These are phyloP conservation scores for Ensete ventricosum DNA, from an alignment of 176 grass and related monocot genomes.

Conservation along the genomic window DNA sequence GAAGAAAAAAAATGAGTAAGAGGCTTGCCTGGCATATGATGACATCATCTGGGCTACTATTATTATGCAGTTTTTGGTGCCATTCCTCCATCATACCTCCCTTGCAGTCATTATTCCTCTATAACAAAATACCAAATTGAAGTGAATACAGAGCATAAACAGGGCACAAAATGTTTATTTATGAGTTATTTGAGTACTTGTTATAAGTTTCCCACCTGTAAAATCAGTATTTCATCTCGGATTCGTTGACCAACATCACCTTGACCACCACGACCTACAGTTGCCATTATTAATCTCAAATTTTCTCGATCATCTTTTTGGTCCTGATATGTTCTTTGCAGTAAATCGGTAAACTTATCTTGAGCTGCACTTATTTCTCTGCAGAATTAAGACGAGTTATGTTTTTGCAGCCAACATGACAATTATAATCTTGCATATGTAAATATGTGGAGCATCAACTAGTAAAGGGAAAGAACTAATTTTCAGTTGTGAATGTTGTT, in stretches of 20 bases:
- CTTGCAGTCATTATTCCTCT: constrained; percentile 24
- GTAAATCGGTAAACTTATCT: constrained; percentile 10
- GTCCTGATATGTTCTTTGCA: constrained; percentile 9
- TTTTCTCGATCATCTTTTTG: constrained; percentile 1
- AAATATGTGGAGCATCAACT: neutral
- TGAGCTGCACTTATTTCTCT: constrained; percentile 19
- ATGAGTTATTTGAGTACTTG: neutral
- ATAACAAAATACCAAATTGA: neutral
- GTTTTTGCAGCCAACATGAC: neutral
- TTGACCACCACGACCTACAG: constrained; percentile 11
- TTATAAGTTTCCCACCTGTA: neutral
- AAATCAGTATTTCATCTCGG: constrained; percentile 18
- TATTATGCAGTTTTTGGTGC: constrained; percentile 25
- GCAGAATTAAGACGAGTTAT: neutral
- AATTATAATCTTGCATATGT: neutral
- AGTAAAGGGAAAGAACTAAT: neutral
- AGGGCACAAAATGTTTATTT: neutral
- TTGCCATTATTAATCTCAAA: constrained; percentile 16
- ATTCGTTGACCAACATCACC: constrained; percentile 21
- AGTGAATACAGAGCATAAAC: neutral
- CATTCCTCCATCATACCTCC: constrained; percentile 25
- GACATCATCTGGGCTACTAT: constrained; percentile 21
- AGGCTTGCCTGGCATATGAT: constrained; percentile 20
- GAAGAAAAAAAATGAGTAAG: neutral
- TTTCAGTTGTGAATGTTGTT: neutral